Evolutionary conservation across 441 rosid species (phyloP).

Genomic region (Breynia disticha): DNA sequence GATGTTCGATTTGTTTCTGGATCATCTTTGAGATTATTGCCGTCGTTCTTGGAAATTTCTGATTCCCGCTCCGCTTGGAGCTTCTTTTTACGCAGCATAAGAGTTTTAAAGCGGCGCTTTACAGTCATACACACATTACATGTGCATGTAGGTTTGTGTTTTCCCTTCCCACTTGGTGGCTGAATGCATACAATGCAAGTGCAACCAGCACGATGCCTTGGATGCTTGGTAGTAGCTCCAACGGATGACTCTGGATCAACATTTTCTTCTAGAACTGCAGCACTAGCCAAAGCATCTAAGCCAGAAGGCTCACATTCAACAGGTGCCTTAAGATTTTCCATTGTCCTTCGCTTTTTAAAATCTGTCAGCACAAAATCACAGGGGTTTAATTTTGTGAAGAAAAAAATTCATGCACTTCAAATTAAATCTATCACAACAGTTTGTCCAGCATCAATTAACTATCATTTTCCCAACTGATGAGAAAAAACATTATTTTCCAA

Average conservation of each 20-base stretch:
- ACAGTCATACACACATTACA: conserved; percentile 92
- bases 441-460: neutral
- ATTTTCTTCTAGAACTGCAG: conserved; percentile 67
- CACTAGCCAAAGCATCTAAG: conserved; percentile 84
- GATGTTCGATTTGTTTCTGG: conserved; percentile 19
- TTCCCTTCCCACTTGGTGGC: conserved; percentile 96
- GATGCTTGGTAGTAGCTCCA: conserved; percentile 87
- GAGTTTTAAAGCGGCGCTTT: conserved; percentile 81
- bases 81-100: conserved; percentile 75
- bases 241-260: conserved; percentile 37
- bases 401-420: neutral
- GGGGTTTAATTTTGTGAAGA: neutral
- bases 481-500: no score
- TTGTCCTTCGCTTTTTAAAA: conserved; percentile 38
- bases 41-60: conserved; percentile 26
- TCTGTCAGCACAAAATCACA: conserved; percentile 10
- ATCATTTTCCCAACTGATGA: no score
- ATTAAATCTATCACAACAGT: neutral
- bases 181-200: conserved; percentile 95
- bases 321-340: conserved; percentile 30
- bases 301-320: conserved; percentile 48
- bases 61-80: conserved; percentile 58
- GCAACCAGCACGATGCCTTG: conserved; percentile 90
- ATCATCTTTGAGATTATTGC: conserved; percentile 21
- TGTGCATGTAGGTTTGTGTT: conserved; percentile 65